A percentile compares a stretch with the other conserved stretches of the same genome.
phyloP scores from a whole-genome alignment of 1,284 basidiomycete genomes.

The Pascua guehoae region DNA sequence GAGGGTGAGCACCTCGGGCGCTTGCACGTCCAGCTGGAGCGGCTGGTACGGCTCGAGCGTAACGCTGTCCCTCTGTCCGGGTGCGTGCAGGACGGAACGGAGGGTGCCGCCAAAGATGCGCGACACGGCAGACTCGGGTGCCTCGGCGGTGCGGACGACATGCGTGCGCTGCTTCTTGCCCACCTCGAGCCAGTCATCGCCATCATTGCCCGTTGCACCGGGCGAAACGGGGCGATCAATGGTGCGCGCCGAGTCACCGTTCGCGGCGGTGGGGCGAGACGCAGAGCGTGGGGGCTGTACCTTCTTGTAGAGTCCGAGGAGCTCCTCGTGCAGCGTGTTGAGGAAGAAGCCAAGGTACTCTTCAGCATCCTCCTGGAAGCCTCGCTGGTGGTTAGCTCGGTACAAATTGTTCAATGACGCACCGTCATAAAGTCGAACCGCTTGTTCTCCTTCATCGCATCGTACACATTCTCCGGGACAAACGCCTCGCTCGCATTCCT shows the following conservation, averaged over 20 bases:
- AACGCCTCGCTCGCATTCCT: slow-evolving; percentile 60
- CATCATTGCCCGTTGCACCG: slow-evolving; percentile 38
- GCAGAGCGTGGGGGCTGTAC: slow-evolving; percentile 30
- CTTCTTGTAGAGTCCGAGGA: slow-evolving; percentile 60
- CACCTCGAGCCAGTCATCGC: slow-evolving; percentile 77
- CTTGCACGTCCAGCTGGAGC: slow-evolving; percentile 84
- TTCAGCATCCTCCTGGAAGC: slow-evolving; percentile 96
- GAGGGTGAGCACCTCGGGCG: slow-evolving; percentile 70
- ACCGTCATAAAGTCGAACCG: slow-evolving; percentile 90
- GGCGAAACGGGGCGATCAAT: slow-evolving; percentile 47
- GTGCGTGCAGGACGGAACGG: slow-evolving; percentile 76
- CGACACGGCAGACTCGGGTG: slow-evolving; percentile 80
- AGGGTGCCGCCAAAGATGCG: slow-evolving; percentile 91
- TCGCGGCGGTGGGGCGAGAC: slow-evolving; percentile 17
- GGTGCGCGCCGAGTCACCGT: slow-evolving; percentile 33
- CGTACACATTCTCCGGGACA: slow-evolving; percentile 84
- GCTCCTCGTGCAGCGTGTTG: slow-evolving; percentile 91
- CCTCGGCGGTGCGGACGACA: slow-evolving; percentile 75
- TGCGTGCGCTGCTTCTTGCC: slow-evolving; percentile 82
- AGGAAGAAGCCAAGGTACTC: slow-evolving; percentile 98
- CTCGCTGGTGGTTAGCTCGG: slow-evolving; percentile 56
- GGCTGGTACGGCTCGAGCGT: slow-evolving; percentile 91
- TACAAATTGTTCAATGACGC: no score
- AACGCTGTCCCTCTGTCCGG: slow-evolving; percentile 78
- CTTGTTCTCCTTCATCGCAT: slow-evolving; percentile 92